These are phyloP conservation scores for Bothia castanella DNA, from an alignment of 1,284 basidiomycete species.

Conservation along the genomic window DNA sequence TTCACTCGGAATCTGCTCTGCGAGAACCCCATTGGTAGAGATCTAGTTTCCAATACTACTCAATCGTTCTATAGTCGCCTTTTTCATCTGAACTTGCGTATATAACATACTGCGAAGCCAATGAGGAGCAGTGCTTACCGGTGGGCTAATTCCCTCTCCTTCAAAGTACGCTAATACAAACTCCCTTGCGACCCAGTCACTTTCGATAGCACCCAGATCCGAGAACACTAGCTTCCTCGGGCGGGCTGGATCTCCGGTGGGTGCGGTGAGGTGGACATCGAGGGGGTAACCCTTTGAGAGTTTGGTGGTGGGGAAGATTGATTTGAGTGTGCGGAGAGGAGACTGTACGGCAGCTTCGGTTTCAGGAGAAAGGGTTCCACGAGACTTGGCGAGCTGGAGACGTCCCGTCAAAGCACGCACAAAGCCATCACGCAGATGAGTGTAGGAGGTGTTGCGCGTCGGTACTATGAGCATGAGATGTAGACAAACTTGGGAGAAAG, in stretches of 20 bases:
- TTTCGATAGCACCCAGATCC: constrained; percentile 67
- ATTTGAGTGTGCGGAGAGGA: constrained; percentile 68
- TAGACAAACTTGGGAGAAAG: neutral
- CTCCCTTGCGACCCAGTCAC: constrained; percentile 69
- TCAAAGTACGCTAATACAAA: constrained; percentile 74
- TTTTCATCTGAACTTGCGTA: constrained; percentile 41
- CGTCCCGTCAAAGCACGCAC: constrained; percentile 71
- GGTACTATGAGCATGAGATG: constrained; percentile 52
- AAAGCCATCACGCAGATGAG: constrained; percentile 84
- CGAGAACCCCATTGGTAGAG: too few relatives aligned
- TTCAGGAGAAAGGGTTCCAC: constrained; percentile 52
- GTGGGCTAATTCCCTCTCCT: constrained; percentile 63
- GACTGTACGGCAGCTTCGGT: constrained; percentile 54
- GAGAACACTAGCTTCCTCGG: constrained; percentile 61
- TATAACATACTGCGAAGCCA: neutral
- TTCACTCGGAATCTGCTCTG: too few relatives aligned
- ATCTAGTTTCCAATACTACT: constrained; percentile 21
- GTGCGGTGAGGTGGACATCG: constrained; percentile 63
- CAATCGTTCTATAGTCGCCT: constrained; percentile 26
- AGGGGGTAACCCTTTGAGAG: constrained; percentile 62
- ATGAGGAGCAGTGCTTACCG: constrained; percentile 43
- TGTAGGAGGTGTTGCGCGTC: constrained; percentile 74
- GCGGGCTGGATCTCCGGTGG: constrained; percentile 38
- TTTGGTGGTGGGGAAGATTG: constrained; percentile 68
- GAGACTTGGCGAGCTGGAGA: constrained; percentile 51